Base-by-base conservation (phyloP, 2,329 filamentous ascomycete species). In the Fusarium floridanum region DNA sequence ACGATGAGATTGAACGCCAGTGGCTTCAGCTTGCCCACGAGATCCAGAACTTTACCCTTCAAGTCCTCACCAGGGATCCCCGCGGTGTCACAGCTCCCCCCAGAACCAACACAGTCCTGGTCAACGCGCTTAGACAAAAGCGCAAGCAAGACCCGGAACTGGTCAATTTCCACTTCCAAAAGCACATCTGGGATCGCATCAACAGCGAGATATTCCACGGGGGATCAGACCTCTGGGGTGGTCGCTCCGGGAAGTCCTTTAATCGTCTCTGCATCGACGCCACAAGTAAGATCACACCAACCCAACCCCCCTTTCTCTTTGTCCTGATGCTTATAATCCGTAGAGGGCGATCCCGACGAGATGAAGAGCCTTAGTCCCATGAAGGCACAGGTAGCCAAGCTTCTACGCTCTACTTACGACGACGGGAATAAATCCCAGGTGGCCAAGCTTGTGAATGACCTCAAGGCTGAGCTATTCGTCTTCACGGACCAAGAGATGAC, bases 191-290 rank as follows among this genome's bases (percentile, higher is more conserved):
- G 72, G 4, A 32, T 10, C 41, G 27, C 4, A 69, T 74, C 24
- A 22, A 48, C 11, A 14, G 6, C 16, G 14, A 60, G 9, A 14
- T 74, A 7, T 75, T 74, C 5, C 39, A 59, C 3, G 72, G 29
- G 5, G 62, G 32, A 36, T 56, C 48, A 17, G 27, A 39, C 12
- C 36, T 59, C 5, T 74, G 73, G 55, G 72, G 72, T 14, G 72
- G 72, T 3, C 29, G 61, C 32, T 17, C 24, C 12, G 72, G 72
- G 4, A 29, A 60, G 16, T 36, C 32, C 14, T 74, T 74, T 24
- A 53, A 75, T 9, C n/a, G 12, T 8, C 72, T 69, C 12, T 74
- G 72, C 36, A 36, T 74, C 16, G 27, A 73, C 2, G n/a, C 70
- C 8, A 32, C 72, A 20, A 41, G 72, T 75, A 61, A n/a, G 65